Evolutionary conservation across 2,329 filamentous ascomycete genomes (phyloP).

Genomic region (Aspergillus tanneri): DNA sequence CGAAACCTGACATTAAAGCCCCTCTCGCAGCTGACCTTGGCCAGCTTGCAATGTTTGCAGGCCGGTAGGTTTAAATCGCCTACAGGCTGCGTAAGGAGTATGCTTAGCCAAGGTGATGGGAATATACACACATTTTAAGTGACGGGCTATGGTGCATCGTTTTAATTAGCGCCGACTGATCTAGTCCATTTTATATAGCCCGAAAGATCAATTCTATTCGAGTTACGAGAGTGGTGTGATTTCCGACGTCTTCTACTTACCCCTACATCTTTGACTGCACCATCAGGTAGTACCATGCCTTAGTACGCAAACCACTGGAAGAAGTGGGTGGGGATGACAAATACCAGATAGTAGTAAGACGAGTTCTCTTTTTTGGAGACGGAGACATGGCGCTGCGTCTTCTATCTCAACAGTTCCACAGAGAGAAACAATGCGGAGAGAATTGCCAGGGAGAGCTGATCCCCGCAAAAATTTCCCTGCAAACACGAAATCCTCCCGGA

Average conservation of each 20-base stretch:
- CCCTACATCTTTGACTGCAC: slow-evolving; percentile 25
- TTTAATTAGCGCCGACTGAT: background rate
- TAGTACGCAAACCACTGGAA: background rate
- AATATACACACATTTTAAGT: slow-evolving; percentile 23
- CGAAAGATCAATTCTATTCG: background rate
- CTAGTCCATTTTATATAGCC: background rate
- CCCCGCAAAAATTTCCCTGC: slow-evolving; percentile 3
- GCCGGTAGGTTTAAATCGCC: slow-evolving; percentile 18
- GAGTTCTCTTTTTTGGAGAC: slow-evolving; percentile 15
- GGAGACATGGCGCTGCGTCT: slow-evolving; percentile 13
- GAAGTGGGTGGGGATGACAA: background rate
- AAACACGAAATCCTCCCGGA: background rate
- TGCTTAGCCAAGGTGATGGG: background rate
- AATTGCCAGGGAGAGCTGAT: slow-evolving; percentile 15
- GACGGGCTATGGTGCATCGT: slow-evolving; percentile 17
- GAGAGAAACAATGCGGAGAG: slow-evolving; percentile 13
- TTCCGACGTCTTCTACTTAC: slow-evolving; percentile 19
- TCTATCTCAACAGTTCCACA: background rate
- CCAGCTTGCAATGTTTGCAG: slow-evolving; percentile 21
- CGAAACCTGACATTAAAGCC: slow-evolving; percentile 24
- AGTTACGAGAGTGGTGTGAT: too few species aligned
- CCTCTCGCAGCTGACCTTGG: slow-evolving; percentile 19
- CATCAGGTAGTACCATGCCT: background rate
- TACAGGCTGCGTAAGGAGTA: slow-evolving; percentile 5
- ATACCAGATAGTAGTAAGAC: slow-evolving; percentile 26